Evolutionary conservation across 129 eudicot species (phyloP).

Genomic region (Escallonia rubra): DNA sequence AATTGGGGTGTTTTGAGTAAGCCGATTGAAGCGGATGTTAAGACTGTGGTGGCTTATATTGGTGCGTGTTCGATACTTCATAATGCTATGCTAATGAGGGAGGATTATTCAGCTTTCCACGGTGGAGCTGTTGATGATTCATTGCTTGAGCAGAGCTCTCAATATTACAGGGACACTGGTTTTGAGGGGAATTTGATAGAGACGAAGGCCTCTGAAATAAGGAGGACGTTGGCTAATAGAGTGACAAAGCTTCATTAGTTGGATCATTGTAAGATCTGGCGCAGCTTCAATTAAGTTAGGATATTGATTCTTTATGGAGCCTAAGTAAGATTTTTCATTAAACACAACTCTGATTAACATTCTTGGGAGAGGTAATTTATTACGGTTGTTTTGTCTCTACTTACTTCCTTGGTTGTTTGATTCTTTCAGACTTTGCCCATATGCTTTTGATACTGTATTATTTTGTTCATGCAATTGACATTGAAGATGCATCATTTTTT

Average conservation of each 20-base stretch:
- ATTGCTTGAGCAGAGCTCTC: constrained; percentile 3
- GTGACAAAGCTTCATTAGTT: constrained; percentile 19
- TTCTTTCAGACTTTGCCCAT: too few relatives aligned
- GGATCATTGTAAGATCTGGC: background rate
- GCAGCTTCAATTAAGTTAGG: constrained; percentile 1
- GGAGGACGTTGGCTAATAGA: constrained; percentile 68
- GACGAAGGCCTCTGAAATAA: constrained; percentile 34
- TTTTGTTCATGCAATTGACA: too few relatives aligned
- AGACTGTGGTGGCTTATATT: constrained; percentile 63
- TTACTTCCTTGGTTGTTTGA: background rate
- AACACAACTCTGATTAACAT: background rate
- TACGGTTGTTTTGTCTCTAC: background rate
- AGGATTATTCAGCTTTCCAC: constrained; percentile 65
- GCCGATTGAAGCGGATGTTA: constrained; percentile 45
- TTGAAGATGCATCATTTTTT: too few relatives aligned
- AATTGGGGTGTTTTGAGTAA: constrained; percentile 77
- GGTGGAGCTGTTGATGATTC: constrained; percentile 29
- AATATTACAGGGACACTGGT: constrained; percentile 6
- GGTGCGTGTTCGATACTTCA: constrained; percentile 91
- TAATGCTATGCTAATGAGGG: constrained; percentile 72
- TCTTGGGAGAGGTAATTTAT: constrained; percentile 8
- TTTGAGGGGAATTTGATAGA: constrained; percentile 23
- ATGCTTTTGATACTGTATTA: too few relatives aligned
- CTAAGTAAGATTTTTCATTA: too few relatives aligned
- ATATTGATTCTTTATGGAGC: constrained; percentile 3